A percentile compares a stretch with the other conserved stretches of the same genome.
Evolutionary conservation across 2,329 filamentous ascomycete species (phyloP).

Genomic region (Aspergillus sergii): DNA sequence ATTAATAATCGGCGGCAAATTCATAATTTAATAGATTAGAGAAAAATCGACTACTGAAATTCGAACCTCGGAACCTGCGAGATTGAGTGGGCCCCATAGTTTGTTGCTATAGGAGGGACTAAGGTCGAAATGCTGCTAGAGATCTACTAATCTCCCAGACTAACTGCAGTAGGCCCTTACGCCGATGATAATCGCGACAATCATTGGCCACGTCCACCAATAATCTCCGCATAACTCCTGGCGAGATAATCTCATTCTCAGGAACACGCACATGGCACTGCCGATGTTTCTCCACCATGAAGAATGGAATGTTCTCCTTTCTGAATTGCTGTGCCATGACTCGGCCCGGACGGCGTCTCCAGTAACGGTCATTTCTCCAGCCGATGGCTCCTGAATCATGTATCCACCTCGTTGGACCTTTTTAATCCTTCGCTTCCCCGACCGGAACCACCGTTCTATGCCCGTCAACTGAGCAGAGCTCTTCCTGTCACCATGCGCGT

Average conservation of each 20-base stretch:
- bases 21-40: neutral
- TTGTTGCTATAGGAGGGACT: neutral
- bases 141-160: neutral
- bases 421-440: neutral
- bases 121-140: neutral
- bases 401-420: neutral
- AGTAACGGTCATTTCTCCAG: neutral
- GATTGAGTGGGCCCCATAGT: neutral
- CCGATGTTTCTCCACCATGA: neutral
- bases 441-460: neutral
- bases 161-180: neutral
- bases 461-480: neutral
- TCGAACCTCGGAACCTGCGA: neutral
- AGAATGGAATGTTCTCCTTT: neutral
- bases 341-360: neutral
- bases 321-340: neutral
- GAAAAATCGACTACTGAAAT: neutral
- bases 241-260: neutral
- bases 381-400: neutral
- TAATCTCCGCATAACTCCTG: neutral
- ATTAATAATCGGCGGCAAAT: neutral
- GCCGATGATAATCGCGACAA: neutral
- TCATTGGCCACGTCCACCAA: neutral
- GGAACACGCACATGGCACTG: neutral
- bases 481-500: constrained; percentile 22